Percentiles rank a stretch among this genome's conserved stretches.
Conservation (phyloP, 2,329 filamentous ascomycete genomes). For the Fusarium redolens region DNA sequence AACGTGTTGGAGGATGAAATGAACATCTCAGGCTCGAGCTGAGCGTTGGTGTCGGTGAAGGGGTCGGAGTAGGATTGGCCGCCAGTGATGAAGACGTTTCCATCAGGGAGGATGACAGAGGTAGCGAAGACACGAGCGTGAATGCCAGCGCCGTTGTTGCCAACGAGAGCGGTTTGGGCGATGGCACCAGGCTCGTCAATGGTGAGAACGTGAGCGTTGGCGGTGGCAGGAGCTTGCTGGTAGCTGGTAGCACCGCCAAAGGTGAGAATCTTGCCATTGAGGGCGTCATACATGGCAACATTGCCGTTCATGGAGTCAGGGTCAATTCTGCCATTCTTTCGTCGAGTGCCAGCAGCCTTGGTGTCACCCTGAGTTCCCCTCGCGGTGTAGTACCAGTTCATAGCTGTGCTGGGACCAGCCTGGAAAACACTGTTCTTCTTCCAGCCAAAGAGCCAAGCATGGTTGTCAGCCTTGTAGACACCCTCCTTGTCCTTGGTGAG, state of each 20-base stretch:
- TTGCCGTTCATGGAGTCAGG: slow-evolving; percentile 66
- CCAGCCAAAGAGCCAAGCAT: slow-evolving; percentile 47
- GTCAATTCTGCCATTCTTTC: slow-evolving; percentile 49
- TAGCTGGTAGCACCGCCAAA: slow-evolving; percentile 63
- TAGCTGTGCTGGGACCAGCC: slow-evolving; percentile 62
- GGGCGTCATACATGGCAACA: slow-evolving; percentile 68
- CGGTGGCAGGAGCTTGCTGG: slow-evolving; percentile 52
- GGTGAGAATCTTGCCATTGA: slow-evolving; percentile 66
- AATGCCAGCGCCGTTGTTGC: slow-evolving; percentile 16
- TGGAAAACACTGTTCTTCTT: slow-evolving; percentile 64
- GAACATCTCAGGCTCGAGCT: slow-evolving; percentile 28
- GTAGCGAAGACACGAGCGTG: slow-evolving; percentile 57
- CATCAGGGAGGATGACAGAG: slow-evolving; percentile 61
- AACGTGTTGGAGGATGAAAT: slow-evolving; percentile 19
- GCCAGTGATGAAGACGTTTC: slow-evolving; percentile 60
- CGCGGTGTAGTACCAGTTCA: slow-evolving; percentile 66
- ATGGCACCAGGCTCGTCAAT: slow-evolving; percentile 47
- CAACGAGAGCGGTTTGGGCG: slow-evolving; percentile 18
- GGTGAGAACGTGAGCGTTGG: slow-evolving; percentile 62
- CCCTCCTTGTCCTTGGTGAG: slow-evolving; percentile 55
- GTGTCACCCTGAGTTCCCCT: slow-evolving; percentile 38
- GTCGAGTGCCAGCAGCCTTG: slow-evolving; percentile 43
- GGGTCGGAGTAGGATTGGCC: slow-evolving; percentile 45
- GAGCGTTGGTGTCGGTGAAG: slow-evolving; percentile 27
- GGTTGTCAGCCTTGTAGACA: slow-evolving; percentile 55